Conservation (phyloP, 2,329 filamentous ascomycete genomes). For the Aspergillus persii region DNA sequence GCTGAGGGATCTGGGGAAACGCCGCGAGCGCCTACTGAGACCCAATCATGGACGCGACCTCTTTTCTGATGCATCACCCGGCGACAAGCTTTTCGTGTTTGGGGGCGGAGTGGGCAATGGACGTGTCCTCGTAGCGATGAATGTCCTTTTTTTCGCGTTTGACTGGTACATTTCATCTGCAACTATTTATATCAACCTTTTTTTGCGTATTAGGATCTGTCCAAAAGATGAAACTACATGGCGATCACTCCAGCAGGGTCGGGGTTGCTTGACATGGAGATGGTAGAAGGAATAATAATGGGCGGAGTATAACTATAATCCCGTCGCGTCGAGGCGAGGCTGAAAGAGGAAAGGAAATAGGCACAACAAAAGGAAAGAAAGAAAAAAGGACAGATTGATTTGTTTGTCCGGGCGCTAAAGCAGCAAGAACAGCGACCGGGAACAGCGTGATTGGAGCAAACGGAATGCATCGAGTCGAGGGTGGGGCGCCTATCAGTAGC, state of each 20-base stretch:
- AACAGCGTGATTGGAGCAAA: constrained; percentile 29
- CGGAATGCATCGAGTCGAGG: constrained; percentile 12
- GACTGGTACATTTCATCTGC: background rate
- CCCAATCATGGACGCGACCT: constrained; percentile 11
- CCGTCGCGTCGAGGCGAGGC: background rate
- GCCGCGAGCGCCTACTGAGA: constrained; percentile 1
- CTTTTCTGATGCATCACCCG: background rate
- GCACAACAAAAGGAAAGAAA: constrained; percentile 4
- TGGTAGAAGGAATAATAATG: background rate
- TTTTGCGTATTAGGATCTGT: background rate
- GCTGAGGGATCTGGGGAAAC: constrained; percentile 17
- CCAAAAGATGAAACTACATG: background rate
- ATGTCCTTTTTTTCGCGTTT: too few species aligned
- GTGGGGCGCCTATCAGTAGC: constrained; percentile 25
- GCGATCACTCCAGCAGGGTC: background rate
- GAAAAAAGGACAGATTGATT: constrained; percentile 15
- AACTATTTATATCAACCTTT: background rate
- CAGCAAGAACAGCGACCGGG: constrained; percentile 29
- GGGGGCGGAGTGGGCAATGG: background rate
- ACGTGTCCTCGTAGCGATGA: background rate
- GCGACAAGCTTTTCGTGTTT: background rate
- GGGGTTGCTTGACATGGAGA: background rate
- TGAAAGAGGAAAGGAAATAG: background rate
- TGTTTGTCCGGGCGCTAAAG: constrained; percentile 37
- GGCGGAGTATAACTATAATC: background rate